These are phyloP conservation scores for Tulasnella sp. DNA, from an alignment of 768 basidiomycete genomes.

Conservation along the genomic window DNA sequence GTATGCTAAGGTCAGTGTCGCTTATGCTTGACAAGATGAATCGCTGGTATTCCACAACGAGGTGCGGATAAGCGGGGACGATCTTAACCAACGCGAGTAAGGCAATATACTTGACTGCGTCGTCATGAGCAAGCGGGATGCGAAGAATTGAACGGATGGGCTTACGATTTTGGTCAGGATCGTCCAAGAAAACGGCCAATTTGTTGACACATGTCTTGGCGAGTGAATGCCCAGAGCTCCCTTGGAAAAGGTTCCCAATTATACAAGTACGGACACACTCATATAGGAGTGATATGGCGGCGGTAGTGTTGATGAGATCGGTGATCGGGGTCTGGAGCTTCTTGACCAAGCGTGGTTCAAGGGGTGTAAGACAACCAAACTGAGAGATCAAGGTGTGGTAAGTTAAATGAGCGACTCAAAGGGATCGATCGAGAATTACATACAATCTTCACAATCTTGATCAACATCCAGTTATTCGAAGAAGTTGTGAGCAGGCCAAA, in stretches of 20 bases:
- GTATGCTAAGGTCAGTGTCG: slow-evolving; percentile 89
- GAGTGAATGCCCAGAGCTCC: slow-evolving; percentile 59
- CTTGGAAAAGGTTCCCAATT: slow-evolving; percentile 89
- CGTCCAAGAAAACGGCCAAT: slow-evolving; percentile 80
- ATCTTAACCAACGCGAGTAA: slow-evolving; percentile 93
- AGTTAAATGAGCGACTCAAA: not conserved
- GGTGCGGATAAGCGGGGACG: slow-evolving; percentile 78
- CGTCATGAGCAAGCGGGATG: not conserved
- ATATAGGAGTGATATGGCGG: slow-evolving; percentile 90
- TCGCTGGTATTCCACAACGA: slow-evolving; percentile 85
- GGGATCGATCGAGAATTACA: slow-evolving; percentile 13
- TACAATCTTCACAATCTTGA: slow-evolving; percentile 95
- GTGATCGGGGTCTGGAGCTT: slow-evolving; percentile 92
- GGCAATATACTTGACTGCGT: slow-evolving; percentile 92
- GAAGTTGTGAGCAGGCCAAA: slow-evolving; percentile 90
- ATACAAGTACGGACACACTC: slow-evolving; percentile 99
- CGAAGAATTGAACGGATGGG: not conserved
- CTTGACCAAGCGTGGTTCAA: slow-evolving; percentile 86
- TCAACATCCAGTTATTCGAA: slow-evolving; percentile 99
- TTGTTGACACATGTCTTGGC: slow-evolving; percentile 88
- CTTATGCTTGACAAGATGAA: slow-evolving; percentile 81
- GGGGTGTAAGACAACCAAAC: slow-evolving; percentile 88
- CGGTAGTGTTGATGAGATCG: slow-evolving; percentile 88
- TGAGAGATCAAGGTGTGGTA: slow-evolving; percentile 28
- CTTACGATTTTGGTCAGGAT: slow-evolving; percentile 92